These are phyloP conservation scores for Fusarium armeniacum DNA, from an alignment of 2,329 filamentous ascomycete genomes.

Conservation along the genomic window DNA sequence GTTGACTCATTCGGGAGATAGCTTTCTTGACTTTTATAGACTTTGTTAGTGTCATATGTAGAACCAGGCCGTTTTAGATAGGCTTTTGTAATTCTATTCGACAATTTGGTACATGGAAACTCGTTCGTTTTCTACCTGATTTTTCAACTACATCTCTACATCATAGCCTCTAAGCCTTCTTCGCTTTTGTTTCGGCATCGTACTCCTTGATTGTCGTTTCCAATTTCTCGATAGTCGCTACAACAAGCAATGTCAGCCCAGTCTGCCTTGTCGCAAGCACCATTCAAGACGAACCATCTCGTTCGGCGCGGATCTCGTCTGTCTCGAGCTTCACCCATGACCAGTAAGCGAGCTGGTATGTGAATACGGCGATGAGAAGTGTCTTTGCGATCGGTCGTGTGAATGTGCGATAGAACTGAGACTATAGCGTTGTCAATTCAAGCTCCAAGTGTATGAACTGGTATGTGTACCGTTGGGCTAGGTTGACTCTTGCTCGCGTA, in stretches of 20 bases:
- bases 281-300: constrained; percentile 62
- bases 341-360: constrained; percentile 84
- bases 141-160: background rate
- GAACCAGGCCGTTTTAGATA: background rate
- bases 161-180: constrained; percentile 27
- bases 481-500: constrained; percentile 51
- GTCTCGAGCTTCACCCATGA: constrained; percentile 80
- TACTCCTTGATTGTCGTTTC: constrained; percentile 58
- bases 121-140: background rate
- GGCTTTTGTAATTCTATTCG: background rate
- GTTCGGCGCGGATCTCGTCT: constrained; percentile 74
- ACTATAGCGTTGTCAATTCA: constrained; percentile 55
- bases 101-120: constrained; percentile 1
- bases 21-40: background rate
- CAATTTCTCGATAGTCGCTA: constrained; percentile 55
- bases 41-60: background rate
- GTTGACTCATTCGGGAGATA: background rate
- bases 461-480: constrained; percentile 45
- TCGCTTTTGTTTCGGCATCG: constrained; percentile 46
- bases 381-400: constrained; percentile 80
- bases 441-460: background rate
- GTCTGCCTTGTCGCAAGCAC: constrained; percentile 23
- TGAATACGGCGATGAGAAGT: constrained; percentile 80
- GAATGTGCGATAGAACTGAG: constrained; percentile 81
- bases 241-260: constrained; percentile 2